phyloP scores from a whole-genome alignment of 2,329 filamentous ascomycete genomes.

The Penicillium sp. region DNA sequence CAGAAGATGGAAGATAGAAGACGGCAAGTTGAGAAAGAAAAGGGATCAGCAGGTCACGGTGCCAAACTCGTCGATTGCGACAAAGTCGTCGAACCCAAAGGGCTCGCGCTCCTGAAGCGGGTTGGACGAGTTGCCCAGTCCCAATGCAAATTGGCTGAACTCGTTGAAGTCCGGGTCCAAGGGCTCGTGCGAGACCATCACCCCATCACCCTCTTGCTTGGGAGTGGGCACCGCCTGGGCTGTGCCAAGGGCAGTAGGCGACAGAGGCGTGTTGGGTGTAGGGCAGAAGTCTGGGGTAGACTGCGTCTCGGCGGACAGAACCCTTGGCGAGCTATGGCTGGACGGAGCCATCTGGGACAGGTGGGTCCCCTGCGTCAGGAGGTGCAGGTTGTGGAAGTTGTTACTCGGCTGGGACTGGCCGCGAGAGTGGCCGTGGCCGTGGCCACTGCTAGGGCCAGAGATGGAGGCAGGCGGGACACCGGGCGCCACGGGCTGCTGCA shows the following conservation, averaged over 20 bases:
- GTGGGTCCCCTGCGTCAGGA: conserved; percentile 22
- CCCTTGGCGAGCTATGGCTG: conserved; percentile 20
- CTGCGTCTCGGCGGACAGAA: conserved; percentile 28
- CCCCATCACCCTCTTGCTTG: conserved; percentile 21
- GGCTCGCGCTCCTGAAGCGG: conserved; percentile 25
- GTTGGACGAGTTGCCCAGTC: conserved; percentile 23
- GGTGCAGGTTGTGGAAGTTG: conserved; percentile 20
- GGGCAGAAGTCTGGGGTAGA: conserved; percentile 36
- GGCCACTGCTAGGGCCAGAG: conserved; percentile 19
- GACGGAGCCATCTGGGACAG: conserved; percentile 15
- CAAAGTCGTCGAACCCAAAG: conserved; percentile 33
- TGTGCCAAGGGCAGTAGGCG: conserved; percentile 22
- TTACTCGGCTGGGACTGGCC: conserved; percentile 24
- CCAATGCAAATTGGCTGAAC: conserved; percentile 34
- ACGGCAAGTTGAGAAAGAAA: conserved; percentile 6
- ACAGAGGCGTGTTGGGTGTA: conserved; percentile 31
- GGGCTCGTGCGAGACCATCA: conserved; percentile 28
- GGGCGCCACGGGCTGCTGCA: conserved; percentile 19
- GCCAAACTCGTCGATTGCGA: conserved; percentile 33
- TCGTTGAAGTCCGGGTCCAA: conserved; percentile 34
- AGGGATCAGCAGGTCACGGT: conserved; percentile 24
- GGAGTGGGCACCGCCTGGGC: conserved; percentile 2
- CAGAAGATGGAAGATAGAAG: conserved; percentile 19
- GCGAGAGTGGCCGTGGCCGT: conserved; percentile 16
- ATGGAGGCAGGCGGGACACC: conserved; percentile 16